Conservation (phyloP, 305 asterid genomes). For the Fraxinus angustifolia region DNA sequence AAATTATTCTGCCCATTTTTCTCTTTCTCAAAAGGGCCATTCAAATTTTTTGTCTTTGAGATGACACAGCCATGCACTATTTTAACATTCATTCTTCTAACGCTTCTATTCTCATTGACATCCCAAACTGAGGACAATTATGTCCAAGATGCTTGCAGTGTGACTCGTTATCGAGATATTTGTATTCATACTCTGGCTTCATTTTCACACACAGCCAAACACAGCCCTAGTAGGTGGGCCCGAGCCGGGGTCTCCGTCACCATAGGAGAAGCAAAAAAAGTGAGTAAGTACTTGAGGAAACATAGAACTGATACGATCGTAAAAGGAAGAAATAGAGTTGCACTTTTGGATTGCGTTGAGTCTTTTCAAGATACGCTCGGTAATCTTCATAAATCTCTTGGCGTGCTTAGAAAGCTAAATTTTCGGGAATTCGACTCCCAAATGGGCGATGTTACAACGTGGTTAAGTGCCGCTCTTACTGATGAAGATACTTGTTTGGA, state of each 20-base stretch:
- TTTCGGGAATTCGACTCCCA: constrained; percentile 34
- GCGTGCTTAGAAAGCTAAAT: constrained; percentile 46
- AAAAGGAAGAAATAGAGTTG: constrained; percentile 32
- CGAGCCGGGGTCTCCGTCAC: constrained; percentile 75
- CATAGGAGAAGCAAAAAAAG: constrained; percentile 48
- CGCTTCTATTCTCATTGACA: constrained; percentile 1
- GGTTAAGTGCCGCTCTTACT: constrained; percentile 76
- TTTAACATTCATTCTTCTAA: constrained; percentile 17
- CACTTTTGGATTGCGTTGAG: constrained; percentile 55
- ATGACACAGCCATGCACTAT: constrained; percentile 16
- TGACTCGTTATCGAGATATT: constrained; percentile 49
- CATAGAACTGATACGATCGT: neutral
- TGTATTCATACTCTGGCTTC: constrained; percentile 53
- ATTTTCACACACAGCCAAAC: constrained; percentile 44
- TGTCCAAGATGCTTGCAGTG: constrained; percentile 62
- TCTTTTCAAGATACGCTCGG: constrained; percentile 49
- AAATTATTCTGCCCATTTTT: neutral
- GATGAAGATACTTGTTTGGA: constrained; percentile 72
- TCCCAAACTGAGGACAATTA: constrained; percentile 22
- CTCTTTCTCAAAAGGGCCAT: neutral
- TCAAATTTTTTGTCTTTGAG: neutral
- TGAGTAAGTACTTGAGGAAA: constrained; percentile 26
- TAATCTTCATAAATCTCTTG: constrained; percentile 51
- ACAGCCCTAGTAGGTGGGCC: constrained; percentile 61
- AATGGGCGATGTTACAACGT: constrained; percentile 60